These are phyloP conservation scores for Phytophthora vignae DNA, from an alignment of 352 stramenopile genomes.

Conservation along the genomic window DNA sequence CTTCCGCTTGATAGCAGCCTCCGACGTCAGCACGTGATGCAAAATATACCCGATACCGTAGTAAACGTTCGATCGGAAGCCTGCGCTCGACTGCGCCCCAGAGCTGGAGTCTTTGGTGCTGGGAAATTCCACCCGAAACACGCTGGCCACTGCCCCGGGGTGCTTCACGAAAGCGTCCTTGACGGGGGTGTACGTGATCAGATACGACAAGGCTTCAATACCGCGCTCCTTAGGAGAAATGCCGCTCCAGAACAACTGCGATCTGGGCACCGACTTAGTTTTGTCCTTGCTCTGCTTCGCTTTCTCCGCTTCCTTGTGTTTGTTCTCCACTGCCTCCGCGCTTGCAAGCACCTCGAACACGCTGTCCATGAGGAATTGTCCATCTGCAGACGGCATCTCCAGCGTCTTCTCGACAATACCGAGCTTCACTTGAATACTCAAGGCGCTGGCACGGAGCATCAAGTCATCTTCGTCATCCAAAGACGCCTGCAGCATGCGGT, in stretches of 20 bases:
- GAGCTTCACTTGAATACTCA: slow-evolving; percentile 89
- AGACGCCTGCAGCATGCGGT: slow-evolving; percentile 73
- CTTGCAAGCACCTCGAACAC: slow-evolving; percentile 81
- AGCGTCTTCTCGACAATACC: slow-evolving; percentile 85
- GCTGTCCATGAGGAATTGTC: slow-evolving; percentile 70
- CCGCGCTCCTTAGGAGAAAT: slow-evolving; percentile 83
- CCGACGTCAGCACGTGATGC: slow-evolving; percentile 93
- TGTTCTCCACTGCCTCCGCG: slow-evolving; percentile 63
- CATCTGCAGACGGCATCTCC: slow-evolving; percentile 65
- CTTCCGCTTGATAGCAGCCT: slow-evolving; percentile 95
- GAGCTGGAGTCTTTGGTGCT: slow-evolving; percentile 36
- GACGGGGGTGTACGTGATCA: slow-evolving; percentile 84
- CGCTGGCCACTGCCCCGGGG: slow-evolving; percentile 61
- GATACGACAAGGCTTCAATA: slow-evolving; percentile 85
- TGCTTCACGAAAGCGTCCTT: slow-evolving; percentile 83
- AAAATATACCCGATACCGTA: slow-evolving; percentile 97
- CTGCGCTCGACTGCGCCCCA: slow-evolving; percentile 37
- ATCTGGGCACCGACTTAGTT: slow-evolving; percentile 22
- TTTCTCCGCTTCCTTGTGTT: slow-evolving; percentile 32
- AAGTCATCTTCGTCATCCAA: slow-evolving; percentile 79
- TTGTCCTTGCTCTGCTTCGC: slow-evolving; percentile 34
- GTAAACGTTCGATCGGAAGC: slow-evolving; percentile 86
- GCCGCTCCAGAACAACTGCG: slow-evolving; percentile 70
- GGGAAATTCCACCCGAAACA: slow-evolving; percentile 78
- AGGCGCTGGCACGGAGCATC: slow-evolving; percentile 72